Evolutionary conservation across 2,329 filamentous ascomycete species (phyloP).

Genomic region (Helotiales sp.): DNA sequence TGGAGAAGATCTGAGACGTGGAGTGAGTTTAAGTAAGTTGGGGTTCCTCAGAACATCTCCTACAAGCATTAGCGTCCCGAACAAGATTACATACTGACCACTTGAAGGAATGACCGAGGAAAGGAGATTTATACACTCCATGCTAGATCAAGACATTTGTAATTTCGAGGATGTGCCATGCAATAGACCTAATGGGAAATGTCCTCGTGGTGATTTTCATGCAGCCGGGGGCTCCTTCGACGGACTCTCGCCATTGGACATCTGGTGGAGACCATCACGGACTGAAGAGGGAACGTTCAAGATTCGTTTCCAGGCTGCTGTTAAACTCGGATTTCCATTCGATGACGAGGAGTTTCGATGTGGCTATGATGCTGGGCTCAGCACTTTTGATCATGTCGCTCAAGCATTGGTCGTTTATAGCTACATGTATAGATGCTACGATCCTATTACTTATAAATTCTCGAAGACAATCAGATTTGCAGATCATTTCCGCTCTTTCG

Average conservation of each 20-base stretch:
- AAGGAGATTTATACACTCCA: neutral
- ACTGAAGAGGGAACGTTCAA: neutral
- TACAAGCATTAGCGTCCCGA: neutral
- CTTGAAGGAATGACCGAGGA: neutral
- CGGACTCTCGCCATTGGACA: neutral
- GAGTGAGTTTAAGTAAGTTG: neutral
- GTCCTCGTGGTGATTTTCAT: neutral
- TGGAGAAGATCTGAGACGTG: neutral
- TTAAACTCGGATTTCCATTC: neutral
- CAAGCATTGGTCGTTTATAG: neutral
- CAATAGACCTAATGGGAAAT: neutral
- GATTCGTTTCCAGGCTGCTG: neutral
- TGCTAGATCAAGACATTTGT: neutral
- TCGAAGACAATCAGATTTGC: neutral
- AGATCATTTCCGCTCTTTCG: neutral
- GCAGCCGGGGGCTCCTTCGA: neutral
- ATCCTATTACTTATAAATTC: neutral
- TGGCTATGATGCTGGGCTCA: neutral
- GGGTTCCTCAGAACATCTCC: neutral
- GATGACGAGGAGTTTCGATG: neutral
- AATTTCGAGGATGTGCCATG: neutral
- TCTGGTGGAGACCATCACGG: conserved; percentile 6
- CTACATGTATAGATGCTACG: neutral
- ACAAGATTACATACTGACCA: neutral
- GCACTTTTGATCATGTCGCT: too few species aligned